phyloP scores from a whole-genome alignment of 257 asterid genomes.

The Nicotiana tomentosiformis region DNA sequence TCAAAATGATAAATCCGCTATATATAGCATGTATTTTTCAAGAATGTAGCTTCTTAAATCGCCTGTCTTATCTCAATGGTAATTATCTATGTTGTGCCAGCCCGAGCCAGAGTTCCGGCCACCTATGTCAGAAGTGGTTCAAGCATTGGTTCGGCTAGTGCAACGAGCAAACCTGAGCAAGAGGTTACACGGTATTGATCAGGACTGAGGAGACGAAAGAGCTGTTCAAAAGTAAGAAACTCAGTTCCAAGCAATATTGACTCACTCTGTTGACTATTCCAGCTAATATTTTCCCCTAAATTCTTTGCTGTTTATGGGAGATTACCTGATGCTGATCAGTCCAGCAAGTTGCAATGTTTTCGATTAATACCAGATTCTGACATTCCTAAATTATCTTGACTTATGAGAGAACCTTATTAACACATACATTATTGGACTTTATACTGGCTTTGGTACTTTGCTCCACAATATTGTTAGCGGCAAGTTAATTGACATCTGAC shows the following conservation, averaged over 20 bases:
- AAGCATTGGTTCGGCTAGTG: conserved; percentile 84
- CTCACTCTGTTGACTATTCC: not conserved
- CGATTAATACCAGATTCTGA: not conserved
- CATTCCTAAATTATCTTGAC: not conserved
- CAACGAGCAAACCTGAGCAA: conserved; percentile 35
- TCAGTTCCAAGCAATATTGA: not conserved
- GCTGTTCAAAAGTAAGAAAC: conserved; percentile 4
- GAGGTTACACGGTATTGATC: conserved; percentile 9
- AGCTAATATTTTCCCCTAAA: not conserved
- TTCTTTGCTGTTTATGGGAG: not conserved
- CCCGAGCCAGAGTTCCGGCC: conserved; percentile 98
- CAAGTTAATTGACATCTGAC: not conserved
- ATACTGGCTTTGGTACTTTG: not conserved
- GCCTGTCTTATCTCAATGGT: not conserved
- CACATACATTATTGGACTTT: not conserved
- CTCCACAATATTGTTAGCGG: not conserved
- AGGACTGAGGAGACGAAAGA: not conserved
- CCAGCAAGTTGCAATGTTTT: not conserved
- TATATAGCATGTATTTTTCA: not conserved
- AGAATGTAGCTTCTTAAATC: not conserved
- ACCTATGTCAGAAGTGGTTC: conserved; percentile 96
- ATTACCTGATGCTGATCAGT: not conserved
- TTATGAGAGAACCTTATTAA: not conserved
- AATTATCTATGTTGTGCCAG: conserved; percentile 26
- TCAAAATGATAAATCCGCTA: not conserved